Evolutionary conservation across 805 yeast genomes (phyloP), one percentile per base, ranked within the genome.

Genomic region (Starmerella khaoyaiensis): DNA sequence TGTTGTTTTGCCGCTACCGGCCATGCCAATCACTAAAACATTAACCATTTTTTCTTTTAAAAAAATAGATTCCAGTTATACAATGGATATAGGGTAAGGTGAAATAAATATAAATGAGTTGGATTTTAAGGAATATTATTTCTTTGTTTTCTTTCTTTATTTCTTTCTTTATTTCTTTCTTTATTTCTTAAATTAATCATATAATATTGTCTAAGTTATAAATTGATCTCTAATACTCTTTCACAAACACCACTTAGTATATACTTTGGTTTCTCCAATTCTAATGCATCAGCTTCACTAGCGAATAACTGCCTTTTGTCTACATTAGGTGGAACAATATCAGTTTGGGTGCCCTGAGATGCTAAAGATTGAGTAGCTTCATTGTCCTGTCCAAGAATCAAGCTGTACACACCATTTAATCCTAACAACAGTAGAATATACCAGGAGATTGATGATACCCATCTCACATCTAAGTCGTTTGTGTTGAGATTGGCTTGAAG

Each of bases 371-470:
- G 37, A 16, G 39, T 22, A 9, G 48, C 48, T 27, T 33, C 21
- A 45, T 57, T 57, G 24, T 43, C 42, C 21, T 42, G 72, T 10
- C 74, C 75, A 46, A 82, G 67, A 6, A 84, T 45, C 36, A 87
- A 66, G 26, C 79, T 69, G 55, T 77, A 79, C 1, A 90, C 75
- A 0, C 94, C 79, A 47, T 72, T 71, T 42, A 90, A 67, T 21
- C 97, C 97, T 35, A 86, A 58, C 43, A 83, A 71, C 38, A 83
- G 80, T 37, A 87, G 79, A 56, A 90, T 81, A 57, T 87, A 90
- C 97, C 97, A 90, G 4, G 96, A 83, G 16, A 90, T 78, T 3
- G 94, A 76, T 25, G 90, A 77, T 14, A 90, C 97, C 74, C 94
- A 90, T 20, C 93, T 64, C 7, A 77, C 94, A 54, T 86, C 90